Evolutionary conservation across 768 basidiomycete genomes (phyloP), one percentile per base, ranked within the genome.

Genomic region (Russula dissimulans): DNA sequence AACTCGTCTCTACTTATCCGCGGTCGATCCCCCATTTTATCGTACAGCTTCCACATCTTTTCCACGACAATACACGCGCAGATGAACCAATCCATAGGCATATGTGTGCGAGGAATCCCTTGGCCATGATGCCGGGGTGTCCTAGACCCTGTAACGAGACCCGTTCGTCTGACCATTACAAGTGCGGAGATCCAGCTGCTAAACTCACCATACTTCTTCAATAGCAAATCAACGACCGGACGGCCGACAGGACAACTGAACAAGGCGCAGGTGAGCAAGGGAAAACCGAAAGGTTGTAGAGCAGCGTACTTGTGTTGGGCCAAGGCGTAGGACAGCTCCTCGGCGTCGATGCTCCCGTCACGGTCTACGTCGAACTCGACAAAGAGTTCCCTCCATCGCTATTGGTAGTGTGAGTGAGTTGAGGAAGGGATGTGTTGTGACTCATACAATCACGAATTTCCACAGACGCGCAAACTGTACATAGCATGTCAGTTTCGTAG

Each of bases 121-220:
- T 12, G 17, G 41, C 53, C 29, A 11, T 22, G 45, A 5, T 5
- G 54, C 38, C 17, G 8, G 3, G 54, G 11, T 0, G 43, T 18
- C 1, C 22, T 1, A 5, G 7, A 11, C 26, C 54, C 59, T 60
- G 57, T 58, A 3, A 31, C 15, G 34, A 29, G 32, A n/a, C 32
- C 22, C 0, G 34, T 43, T 38, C 32, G 11, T 8, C 29, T 39
- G 26, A 32, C 17, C 17, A 31, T 32, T 22, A n/a, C 29, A 32
- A 7, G 49, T 39, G 34, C 26, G 9, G 18, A 18, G 26, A 26
- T 0, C 14, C 22, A 1, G n/a, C 15, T 14, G 22, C 42, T 3
- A 12, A 42, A 46, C 50, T 43, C 14, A 57, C 60, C 56, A 29
- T 57, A 57, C 31, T 61, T 61, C 49, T 53, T 57, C 38, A 61